Percentiles rank a stretch among this genome's conserved stretches.
These are phyloP conservation scores for Ophiostoma australiae DNA, from an alignment of 2,329 filamentous ascomycete species.

Conservation along the genomic window DNA sequence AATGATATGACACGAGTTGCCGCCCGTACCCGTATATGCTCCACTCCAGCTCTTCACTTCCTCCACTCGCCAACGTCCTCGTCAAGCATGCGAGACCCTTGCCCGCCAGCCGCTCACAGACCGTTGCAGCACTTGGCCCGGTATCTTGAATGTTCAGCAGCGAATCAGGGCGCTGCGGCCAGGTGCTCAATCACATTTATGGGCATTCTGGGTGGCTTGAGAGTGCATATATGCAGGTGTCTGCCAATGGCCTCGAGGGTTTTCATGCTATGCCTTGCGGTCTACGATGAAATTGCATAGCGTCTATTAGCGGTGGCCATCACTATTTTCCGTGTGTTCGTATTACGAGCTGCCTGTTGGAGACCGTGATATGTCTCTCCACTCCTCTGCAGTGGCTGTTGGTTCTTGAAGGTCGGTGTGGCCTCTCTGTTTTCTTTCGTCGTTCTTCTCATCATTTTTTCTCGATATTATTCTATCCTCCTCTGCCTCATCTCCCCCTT, in stretches of 20 bases:
- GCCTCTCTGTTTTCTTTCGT: background rate
- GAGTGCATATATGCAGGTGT: background rate
- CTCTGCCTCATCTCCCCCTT: background rate
- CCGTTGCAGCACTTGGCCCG: background rate
- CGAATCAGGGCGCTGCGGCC: conserved; percentile 21
- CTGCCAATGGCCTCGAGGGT: background rate
- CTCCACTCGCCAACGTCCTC: conserved; percentile 7
- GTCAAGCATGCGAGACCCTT: background rate
- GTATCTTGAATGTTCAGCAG: background rate
- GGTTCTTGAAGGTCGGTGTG: conserved; percentile 2
- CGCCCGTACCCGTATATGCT: conserved; percentile 20
- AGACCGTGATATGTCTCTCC: background rate
- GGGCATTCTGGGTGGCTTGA: conserved; percentile 3
- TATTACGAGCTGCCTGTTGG: background rate
- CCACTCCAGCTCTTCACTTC: background rate
- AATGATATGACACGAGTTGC: conserved; percentile 26
- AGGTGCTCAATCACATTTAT: conserved; percentile 16
- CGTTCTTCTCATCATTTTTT: background rate
- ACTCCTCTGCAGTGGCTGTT: background rate
- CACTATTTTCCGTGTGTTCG: background rate
- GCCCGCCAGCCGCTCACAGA: background rate
- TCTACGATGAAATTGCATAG: no score
- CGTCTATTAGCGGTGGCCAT: background rate
- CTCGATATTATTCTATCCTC: background rate
- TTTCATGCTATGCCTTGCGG: background rate